A percentile compares a stretch with the other conserved stretches of the same genome.
These are phyloP conservation scores for Trametes cingulata DNA, from an alignment of 768 basidiomycete species.

Conservation along the genomic window DNA sequence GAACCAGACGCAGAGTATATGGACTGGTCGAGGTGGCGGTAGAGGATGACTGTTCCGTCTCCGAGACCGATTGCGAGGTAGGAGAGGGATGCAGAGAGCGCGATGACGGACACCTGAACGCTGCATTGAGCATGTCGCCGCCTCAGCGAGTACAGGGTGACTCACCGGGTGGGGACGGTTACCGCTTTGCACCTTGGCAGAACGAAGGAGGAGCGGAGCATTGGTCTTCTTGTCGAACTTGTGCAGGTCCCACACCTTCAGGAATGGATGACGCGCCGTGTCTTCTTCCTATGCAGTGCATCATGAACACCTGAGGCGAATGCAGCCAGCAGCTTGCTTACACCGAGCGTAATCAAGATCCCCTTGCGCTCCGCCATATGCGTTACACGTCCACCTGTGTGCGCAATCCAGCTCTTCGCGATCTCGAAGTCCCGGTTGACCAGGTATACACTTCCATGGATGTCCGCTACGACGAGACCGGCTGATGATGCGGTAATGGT, in stretches of 20 bases:
- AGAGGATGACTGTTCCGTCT: constrained; percentile 90
- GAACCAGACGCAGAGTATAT: constrained; percentile 64
- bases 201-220: constrained; percentile 66
- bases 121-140: neutral
- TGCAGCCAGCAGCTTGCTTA: constrained; percentile 40
- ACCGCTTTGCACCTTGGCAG: constrained; percentile 71
- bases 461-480: constrained; percentile 79
- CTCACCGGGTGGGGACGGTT: constrained; percentile 79
- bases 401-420: constrained; percentile 74
- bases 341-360: constrained; percentile 86
- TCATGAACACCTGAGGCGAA: neutral
- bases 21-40: constrained; percentile 90
- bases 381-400: constrained; percentile 76
- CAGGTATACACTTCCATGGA: constrained; percentile 80
- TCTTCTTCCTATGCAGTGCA: constrained; percentile 68
- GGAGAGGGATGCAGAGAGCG: constrained; percentile 72
- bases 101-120: constrained; percentile 70
- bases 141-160: neutral
- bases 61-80: constrained; percentile 93
- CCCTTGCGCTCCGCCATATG: constrained; percentile 85
- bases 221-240: constrained; percentile 66
- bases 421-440: constrained; percentile 76
- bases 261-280: constrained; percentile 58
- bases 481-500: constrained; percentile 60
- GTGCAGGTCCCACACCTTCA: constrained; percentile 90